These are phyloP conservation scores for Citeromyces matritensis DNA, from an alignment of 805 yeast species.

Conservation along the genomic window DNA sequence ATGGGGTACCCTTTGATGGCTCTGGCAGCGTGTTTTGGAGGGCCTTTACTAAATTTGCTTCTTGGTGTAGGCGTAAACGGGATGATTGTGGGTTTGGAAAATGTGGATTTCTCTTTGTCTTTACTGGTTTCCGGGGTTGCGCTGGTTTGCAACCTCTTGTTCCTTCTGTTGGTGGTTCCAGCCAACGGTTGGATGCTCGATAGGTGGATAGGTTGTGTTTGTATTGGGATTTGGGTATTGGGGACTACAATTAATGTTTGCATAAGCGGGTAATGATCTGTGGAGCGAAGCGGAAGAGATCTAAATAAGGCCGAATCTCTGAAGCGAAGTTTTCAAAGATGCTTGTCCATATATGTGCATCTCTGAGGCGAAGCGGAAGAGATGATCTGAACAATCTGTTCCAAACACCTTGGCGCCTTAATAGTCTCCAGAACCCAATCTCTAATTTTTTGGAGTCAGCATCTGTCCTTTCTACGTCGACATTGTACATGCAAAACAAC, in stretches of 20 bases:
- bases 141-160: constrained; percentile 19
- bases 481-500: too few relatives aligned
- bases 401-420: too few relatives aligned
- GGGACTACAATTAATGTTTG: constrained; percentile 18
- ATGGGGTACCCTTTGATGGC: constrained; percentile 86
- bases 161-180: constrained; percentile 23
- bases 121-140: constrained; percentile 24
- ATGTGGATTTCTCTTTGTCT: constrained; percentile 19
- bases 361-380: too few relatives aligned
- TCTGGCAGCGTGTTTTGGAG: constrained; percentile 89
- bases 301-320: too few relatives aligned
- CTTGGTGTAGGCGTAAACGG: constrained; percentile 77
- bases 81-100: constrained; percentile 20
- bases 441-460: too few relatives aligned
- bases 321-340: too few relatives aligned
- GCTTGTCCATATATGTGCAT: too few relatives aligned
- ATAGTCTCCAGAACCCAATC: too few relatives aligned
- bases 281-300: too few relatives aligned
- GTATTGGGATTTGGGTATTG: constrained; percentile 23
- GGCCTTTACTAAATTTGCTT: constrained; percentile 68
- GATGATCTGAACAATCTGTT: too few relatives aligned
- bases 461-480: too few relatives aligned
- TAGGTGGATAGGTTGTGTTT: constrained; percentile 18
- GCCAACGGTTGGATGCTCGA: constrained; percentile 24
- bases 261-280: neutral